Evolutionary conservation across 805 yeast genomes (phyloP).

Genomic region (Cyberlindnera euphorbiae): DNA sequence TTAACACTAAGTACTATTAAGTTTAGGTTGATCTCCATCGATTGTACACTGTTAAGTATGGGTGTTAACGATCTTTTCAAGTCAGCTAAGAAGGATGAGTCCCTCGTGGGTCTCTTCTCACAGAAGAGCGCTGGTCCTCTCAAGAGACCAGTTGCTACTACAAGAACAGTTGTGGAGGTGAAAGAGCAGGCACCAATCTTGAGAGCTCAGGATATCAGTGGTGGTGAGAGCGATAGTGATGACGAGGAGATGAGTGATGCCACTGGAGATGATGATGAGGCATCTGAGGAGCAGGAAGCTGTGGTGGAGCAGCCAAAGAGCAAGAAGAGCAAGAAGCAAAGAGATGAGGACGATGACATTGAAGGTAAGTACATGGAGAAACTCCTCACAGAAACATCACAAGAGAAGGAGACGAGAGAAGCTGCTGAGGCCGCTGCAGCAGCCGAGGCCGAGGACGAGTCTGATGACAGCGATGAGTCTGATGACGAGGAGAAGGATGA

Average conservation of each 20-base stretch:
- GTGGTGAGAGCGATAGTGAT: constrained; percentile 20
- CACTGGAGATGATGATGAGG: constrained; percentile 15
- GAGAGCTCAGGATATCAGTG: constrained; percentile 22
- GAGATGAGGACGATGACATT: constrained; percentile 36
- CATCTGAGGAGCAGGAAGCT: constrained; percentile 16
- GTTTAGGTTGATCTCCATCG: too few species aligned
- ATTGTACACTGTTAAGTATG: too few species aligned
- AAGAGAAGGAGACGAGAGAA: constrained; percentile 26
- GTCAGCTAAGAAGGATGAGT: constrained; percentile 27
- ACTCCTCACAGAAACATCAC: constrained; percentile 34
- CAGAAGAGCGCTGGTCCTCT: constrained; percentile 44
- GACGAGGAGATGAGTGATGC: constrained; percentile 4
- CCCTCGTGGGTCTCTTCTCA: constrained; percentile 33
- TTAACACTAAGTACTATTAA: neutral
- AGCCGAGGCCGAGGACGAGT: constrained; percentile 9
- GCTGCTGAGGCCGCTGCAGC: constrained; percentile 22
- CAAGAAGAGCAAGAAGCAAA: constrained; percentile 17
- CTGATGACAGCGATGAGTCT: constrained; percentile 25
- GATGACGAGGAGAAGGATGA: constrained; percentile 24
- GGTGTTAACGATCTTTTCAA: constrained; percentile 31
- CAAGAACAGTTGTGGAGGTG: constrained; percentile 31
- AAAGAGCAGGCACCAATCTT: constrained; percentile 11
- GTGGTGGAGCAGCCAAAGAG: constrained; percentile 25
- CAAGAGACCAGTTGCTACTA: constrained; percentile 28
- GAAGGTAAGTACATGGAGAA: constrained; percentile 52